Conservation (phyloP, 2,329 filamentous ascomycete species). For the Aspergillus carbonarius region DNA sequence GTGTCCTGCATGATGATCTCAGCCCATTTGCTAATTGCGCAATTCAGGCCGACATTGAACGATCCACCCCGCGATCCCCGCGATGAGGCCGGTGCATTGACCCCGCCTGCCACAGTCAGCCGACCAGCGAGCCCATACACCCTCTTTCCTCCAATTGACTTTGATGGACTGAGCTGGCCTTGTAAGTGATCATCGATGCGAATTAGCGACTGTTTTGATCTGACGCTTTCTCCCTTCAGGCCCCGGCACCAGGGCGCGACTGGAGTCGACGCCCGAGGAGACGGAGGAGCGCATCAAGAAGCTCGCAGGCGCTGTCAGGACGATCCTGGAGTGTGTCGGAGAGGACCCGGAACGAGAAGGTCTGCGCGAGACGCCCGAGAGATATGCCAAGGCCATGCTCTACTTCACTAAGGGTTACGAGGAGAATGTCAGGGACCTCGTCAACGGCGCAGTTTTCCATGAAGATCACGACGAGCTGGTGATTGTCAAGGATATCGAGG, state of each 20-base stretch:
- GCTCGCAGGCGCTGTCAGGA: slow-evolving; percentile 62
- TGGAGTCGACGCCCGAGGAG: slow-evolving; percentile 59
- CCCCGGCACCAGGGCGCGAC: slow-evolving; percentile 50
- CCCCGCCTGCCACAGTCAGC: slow-evolving; percentile 53
- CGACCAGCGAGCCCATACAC: slow-evolving; percentile 53
- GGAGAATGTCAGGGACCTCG: slow-evolving; percentile 85
- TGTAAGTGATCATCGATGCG: slow-evolving; percentile 39
- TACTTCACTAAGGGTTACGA: slow-evolving; percentile 97
- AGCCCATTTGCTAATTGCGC: not conserved
- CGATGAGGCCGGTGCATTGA: slow-evolving; percentile 52
- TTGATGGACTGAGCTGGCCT: slow-evolving; percentile 54
- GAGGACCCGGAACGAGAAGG: slow-evolving; percentile 66
- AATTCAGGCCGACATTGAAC: slow-evolving; percentile 35
- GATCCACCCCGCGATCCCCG: slow-evolving; percentile 55
- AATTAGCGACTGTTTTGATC: not conserved
- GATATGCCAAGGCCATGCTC: slow-evolving; percentile 93
- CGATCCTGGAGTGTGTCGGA: slow-evolving; percentile 65
- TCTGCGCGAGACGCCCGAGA: slow-evolving; percentile 67
- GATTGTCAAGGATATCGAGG: slow-evolving; percentile 95
- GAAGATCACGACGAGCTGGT: slow-evolving; percentile 97
- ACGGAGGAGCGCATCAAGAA: slow-evolving; percentile 59
- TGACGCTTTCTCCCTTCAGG: slow-evolving; percentile 28
- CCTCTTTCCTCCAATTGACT: slow-evolving; percentile 50
- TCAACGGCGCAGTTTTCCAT: slow-evolving; percentile 92
- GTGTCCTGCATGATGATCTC: not conserved